Percentiles rank a stretch among this genome's conserved stretches.
phyloP scores from a whole-genome alignment of 176 grass and related monocot genomes.

The Areca catechu region DNA sequence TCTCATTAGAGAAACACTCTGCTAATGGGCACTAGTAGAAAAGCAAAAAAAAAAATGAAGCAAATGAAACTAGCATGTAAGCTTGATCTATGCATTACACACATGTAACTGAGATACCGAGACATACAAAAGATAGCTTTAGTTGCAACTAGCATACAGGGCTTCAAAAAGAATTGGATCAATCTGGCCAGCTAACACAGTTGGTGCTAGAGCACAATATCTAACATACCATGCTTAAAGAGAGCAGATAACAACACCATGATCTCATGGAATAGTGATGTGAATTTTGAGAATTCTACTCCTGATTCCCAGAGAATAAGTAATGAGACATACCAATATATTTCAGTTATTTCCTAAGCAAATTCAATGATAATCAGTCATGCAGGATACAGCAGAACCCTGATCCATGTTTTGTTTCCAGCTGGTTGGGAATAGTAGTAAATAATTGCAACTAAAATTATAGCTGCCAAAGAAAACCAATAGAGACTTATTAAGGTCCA shows the following conservation, averaged over 20 bases:
- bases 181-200: conserved; percentile 67
- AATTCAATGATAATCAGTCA: conserved; percentile 7
- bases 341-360: too few relatives aligned
- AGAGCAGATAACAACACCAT: conserved; percentile 12
- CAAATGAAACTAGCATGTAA: not conserved
- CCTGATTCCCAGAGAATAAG: too few relatives aligned
- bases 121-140: not conserved
- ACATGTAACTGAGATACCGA: too few relatives aligned
- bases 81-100: too few relatives aligned
- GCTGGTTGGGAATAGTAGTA: conserved; percentile 76
- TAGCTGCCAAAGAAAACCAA: conserved; percentile 46
- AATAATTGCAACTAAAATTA: conserved; percentile 84
- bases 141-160: conserved; percentile 59
- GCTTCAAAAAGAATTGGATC: conserved; percentile 90
- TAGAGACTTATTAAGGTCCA: conserved; percentile 7
- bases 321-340: not conserved
- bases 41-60: not conserved
- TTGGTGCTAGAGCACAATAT: conserved; percentile 83
- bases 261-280: not conserved
- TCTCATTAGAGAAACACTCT: not conserved
- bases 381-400: conserved; percentile 76
- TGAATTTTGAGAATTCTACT: conserved; percentile 15
- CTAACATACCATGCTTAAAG: conserved; percentile 44
- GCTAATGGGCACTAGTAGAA: not conserved
- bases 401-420: conserved; percentile 71